Conservation (phyloP, 768 basidiomycete genomes). For the Cystobasidium ongulense region DNA sequence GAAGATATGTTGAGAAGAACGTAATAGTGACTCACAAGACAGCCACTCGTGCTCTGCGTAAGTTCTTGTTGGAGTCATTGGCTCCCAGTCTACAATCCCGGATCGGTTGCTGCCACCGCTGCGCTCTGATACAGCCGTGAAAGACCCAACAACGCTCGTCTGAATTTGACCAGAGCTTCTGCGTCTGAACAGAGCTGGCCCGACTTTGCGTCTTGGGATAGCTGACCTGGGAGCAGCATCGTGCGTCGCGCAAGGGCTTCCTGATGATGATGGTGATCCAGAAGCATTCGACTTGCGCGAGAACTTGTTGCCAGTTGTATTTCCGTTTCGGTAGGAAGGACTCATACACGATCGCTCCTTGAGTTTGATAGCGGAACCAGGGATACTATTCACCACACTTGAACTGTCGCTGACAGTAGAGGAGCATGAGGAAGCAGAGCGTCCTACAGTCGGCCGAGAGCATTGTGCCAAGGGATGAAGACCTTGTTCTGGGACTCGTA, state of each 20-base stretch:
- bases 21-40: slow-evolving; percentile 13
- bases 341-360: neutral
- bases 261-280: neutral
- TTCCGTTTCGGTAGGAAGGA: neutral
- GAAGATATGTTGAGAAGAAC: neutral
- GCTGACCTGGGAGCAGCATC: neutral
- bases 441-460: neutral
- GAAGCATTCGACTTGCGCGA: neutral
- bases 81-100: slow-evolving; percentile 36
- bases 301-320: neutral
- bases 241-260: neutral
- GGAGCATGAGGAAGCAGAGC: slow-evolving; percentile 23
- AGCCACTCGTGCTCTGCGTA: slow-evolving; percentile 17
- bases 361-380: slow-evolving; percentile 8
- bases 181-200: slow-evolving; percentile 23
- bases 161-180: slow-evolving; percentile 30
- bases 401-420: slow-evolving; percentile 14
- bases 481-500: no score
- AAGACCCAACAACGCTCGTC: neutral
- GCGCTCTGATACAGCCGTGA: neutral
- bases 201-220: neutral
- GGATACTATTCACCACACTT: slow-evolving; percentile 24
- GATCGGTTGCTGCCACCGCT: slow-evolving; percentile 21
- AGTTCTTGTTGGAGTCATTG: slow-evolving; percentile 42
- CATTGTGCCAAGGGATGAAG: slow-evolving; percentile 17